Evolutionary conservation across 2,329 filamentous ascomycete species (phyloP).

Genomic region (Raffaelea albimanens): DNA sequence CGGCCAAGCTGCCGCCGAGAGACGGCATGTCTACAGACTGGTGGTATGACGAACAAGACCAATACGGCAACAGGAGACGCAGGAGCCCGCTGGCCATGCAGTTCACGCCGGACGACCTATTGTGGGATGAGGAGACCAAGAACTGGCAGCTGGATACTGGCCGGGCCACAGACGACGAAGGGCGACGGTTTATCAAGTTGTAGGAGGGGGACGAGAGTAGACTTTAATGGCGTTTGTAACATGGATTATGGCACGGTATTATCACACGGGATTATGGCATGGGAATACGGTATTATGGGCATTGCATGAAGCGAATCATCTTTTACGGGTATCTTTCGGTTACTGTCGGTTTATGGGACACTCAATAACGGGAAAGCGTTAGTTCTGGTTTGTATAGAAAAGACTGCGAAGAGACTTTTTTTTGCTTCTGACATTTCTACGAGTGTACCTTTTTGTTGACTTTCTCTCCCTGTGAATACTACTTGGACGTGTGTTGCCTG

Average conservation of each 20-base stretch:
- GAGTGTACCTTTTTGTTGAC: no score
- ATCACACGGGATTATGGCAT: background rate
- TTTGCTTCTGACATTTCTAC: no score
- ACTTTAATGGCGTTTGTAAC: background rate
- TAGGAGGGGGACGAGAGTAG: background rate
- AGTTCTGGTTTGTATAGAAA: no score
- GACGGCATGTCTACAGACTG: background rate
- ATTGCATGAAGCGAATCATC: no score
- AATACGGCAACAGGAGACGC: background rate
- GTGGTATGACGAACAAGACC: background rate
- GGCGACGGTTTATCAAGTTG: conserved; percentile 5
- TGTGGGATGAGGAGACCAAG: conserved; percentile 6
- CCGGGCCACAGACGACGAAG: background rate
- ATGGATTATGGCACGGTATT: background rate
- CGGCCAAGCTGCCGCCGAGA: background rate
- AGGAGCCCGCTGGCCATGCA: background rate
- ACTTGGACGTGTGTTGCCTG: no score
- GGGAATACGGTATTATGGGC: no score
- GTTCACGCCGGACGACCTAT: conserved; percentile 5
- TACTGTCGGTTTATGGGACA: no score
- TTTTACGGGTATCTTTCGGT: no score
- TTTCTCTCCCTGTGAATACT: no score
- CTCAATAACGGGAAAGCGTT: no score
- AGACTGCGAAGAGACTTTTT: no score
- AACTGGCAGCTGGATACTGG: conserved; percentile 4